Evolutionary conservation across 1,284 basidiomycete genomes (phyloP), one percentile per base, ranked within the genome.

Genomic region (Ustilago tritici): DNA sequence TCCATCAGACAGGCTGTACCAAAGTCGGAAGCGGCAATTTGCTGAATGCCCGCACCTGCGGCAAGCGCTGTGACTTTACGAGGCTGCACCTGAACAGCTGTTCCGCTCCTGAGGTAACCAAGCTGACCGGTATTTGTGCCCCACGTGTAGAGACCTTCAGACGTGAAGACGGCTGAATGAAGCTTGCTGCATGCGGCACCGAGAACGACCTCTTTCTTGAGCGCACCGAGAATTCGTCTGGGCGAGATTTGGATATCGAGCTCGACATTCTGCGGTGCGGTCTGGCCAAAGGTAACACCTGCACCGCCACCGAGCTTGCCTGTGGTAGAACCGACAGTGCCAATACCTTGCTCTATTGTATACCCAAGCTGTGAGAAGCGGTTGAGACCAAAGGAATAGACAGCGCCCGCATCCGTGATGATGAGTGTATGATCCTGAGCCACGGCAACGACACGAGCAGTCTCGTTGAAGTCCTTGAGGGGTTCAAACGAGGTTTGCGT

Each of bases 351-450:
- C 71, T 98, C 95, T 14, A 98, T 89, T 4, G 90, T 87, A 82
- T 98, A 99, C 8, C 97, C 97, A 0, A 99, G 76, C 58, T 78
- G 75, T 89, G 85, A 96, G 94, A 85, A 82, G 19, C 79, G 74
- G 57, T 96, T 97, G 50, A 93, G 87, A 4, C 96, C 97, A 92
- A 95, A 99, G 6, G 92, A 94, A 55, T 92, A 90, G 9, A 98
- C 90, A 79, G 94, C 93, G 4, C 96, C 95, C 0, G 89, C 85
- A 10, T 88, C 89, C 0, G 94, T 95, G 43, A 98, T 88, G 0
- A 92, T 92, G 23, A 98, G 89, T 0, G 95, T 96, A 85, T 99
- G 97, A 82, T 99, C 96, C 83, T 95, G 95, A 2, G 93, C 96
- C 2, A 95, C 89, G 0, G 95, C 94, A 52, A 98, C 90, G 4